A percentile compares a stretch with the other conserved stretches of the same genome.
These are phyloP conservation scores for Vigna mungo DNA, from an alignment of 306 rosid genomes.

Conservation along the genomic window DNA sequence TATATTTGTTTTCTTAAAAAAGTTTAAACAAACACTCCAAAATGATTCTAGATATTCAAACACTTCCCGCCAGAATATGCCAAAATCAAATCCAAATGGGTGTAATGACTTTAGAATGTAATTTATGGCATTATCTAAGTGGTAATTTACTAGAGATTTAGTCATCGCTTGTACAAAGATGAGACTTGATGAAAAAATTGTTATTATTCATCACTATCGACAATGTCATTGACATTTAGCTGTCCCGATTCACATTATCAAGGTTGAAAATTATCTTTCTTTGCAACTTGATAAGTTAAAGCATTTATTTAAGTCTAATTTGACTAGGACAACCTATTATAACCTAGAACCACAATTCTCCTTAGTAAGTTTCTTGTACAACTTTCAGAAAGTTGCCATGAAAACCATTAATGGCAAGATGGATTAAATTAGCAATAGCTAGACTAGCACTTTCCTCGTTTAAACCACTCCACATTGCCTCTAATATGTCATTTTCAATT, in stretches of 20 bases:
- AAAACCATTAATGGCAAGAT: slow-evolving; percentile 3
- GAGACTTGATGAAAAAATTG: background rate
- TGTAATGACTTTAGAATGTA: too few relatives aligned
- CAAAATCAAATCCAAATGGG: background rate
- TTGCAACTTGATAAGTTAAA: background rate
- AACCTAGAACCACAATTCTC: background rate
- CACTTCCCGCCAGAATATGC: background rate
- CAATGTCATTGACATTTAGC: background rate
- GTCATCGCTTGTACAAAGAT: too few relatives aligned
- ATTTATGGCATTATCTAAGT: background rate
- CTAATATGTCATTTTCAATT: background rate
- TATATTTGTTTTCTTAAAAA: too few relatives aligned
- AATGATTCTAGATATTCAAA: too few relatives aligned
- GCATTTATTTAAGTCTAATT: background rate
- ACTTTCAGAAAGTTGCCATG: background rate
- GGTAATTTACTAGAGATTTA: too few relatives aligned
- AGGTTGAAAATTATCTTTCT: too few relatives aligned
- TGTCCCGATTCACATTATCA: background rate
- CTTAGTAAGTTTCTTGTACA: background rate
- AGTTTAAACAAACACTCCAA: too few relatives aligned
- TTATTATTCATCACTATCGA: background rate
- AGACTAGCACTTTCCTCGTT: background rate
- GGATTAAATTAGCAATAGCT: background rate
- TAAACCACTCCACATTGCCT: slow-evolving; percentile 20
- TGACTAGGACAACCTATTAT: background rate